Conservation (phyloP, 345 rosid species). For the Populus tremula region DNA sequence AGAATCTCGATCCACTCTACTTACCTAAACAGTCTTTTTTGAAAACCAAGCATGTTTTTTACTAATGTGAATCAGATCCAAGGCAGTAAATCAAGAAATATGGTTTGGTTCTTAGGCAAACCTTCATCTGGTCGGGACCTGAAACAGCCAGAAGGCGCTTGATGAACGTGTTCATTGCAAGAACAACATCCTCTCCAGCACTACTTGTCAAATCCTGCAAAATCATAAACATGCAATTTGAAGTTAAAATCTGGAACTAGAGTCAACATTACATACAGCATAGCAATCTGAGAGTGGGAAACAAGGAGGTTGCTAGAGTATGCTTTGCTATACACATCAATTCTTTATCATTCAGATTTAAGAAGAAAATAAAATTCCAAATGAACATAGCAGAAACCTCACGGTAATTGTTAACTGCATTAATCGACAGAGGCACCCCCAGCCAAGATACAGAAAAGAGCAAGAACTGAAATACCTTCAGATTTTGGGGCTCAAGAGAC, state of each 20-base stretch:
- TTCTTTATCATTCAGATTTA: not conserved
- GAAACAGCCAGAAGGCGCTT: constrained; percentile 88
- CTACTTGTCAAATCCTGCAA: constrained; percentile 85
- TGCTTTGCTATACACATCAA: not conserved
- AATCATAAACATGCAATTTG: constrained; percentile 8
- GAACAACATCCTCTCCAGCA: constrained; percentile 88
- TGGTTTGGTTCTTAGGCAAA: constrained; percentile 15
- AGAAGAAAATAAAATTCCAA: not conserved
- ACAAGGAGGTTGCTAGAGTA: not conserved
- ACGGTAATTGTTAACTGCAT: not conserved
- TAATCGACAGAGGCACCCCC: not conserved
- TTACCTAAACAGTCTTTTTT: not conserved
- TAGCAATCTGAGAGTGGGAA: not conserved
- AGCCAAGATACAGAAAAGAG: not conserved
- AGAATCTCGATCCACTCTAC: not conserved
- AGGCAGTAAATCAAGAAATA: not conserved
- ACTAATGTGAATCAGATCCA: not conserved
- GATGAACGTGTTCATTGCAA: constrained; percentile 91
- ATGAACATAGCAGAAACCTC: not conserved
- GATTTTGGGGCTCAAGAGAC: constrained; percentile 91
- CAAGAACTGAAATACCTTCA: constrained; percentile 48
- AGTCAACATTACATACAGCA: not conserved
- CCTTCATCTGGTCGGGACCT: constrained; percentile 88
- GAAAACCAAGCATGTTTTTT: not conserved
- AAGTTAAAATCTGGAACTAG: not conserved